Percentiles rank a stretch among this genome's conserved stretches.
Conservation (phyloP, 768 basidiomycete species). For the Rhizopogon vesiculosus region DNA sequence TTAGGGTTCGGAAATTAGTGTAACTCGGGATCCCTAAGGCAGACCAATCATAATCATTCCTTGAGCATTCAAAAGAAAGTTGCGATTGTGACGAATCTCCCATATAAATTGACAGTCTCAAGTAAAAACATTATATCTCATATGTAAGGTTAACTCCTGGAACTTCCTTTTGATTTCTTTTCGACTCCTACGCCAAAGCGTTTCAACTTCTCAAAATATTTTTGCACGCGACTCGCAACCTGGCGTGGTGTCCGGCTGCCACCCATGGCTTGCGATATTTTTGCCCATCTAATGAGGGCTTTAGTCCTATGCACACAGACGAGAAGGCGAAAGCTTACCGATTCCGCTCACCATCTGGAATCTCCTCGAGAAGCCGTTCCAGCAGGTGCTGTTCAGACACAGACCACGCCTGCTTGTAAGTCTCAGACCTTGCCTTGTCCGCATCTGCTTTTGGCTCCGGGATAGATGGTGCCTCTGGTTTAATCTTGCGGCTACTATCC, state of each 20-base stretch:
- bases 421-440: constrained; percentile 39
- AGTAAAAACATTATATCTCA: neutral
- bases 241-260: constrained; percentile 74
- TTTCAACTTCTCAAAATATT: constrained; percentile 83
- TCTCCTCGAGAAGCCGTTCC: constrained; percentile 68
- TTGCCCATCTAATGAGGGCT: constrained; percentile 54
- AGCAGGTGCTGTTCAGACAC: constrained; percentile 72
- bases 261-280: constrained; percentile 79
- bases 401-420: constrained; percentile 83
- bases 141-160: constrained; percentile 3
- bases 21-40: too few relatives aligned
- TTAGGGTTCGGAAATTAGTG: constrained; percentile 5
- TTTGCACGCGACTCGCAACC: constrained; percentile 86
- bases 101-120: neutral
- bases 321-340: constrained; percentile 37
- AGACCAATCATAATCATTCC: too few relatives aligned
- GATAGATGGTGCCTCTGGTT: constrained; percentile 10
- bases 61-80: neutral
- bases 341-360: constrained; percentile 74
- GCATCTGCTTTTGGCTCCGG: constrained; percentile 15
- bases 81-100: neutral
- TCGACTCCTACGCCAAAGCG: constrained; percentile 57
- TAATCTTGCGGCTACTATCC: constrained; percentile 10
- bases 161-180: constrained; percentile 18
- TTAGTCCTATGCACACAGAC: constrained; percentile 6